These are phyloP conservation scores for Sporothrix brasiliensis DNA, from an alignment of 2,329 filamentous ascomycete species.

Conservation along the genomic window DNA sequence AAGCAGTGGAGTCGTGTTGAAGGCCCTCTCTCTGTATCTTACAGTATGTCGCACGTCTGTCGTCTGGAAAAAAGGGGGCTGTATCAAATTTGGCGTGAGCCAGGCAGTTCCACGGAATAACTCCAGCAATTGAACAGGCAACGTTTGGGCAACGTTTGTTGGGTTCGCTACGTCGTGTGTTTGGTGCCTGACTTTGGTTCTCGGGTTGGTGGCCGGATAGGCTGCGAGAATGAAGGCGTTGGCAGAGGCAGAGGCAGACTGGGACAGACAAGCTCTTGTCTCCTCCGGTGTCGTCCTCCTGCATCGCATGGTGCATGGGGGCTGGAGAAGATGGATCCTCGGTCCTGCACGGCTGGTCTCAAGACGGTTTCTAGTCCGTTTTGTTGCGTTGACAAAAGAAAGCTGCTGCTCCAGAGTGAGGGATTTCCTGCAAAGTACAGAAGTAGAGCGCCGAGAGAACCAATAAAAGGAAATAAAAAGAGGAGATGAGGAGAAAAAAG, in stretches of 20 bases:
- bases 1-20: conserved; percentile 7
- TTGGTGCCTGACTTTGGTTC: not conserved
- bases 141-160: not conserved
- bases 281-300: conserved; percentile 12
- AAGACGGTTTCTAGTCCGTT: not conserved
- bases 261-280: not conserved
- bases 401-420: conserved; percentile 15
- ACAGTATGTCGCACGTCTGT: no score
- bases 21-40: not conserved
- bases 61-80: not conserved
- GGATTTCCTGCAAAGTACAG: conserved; percentile 1
- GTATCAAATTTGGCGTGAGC: conserved; percentile 13
- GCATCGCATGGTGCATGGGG: conserved; percentile 12
- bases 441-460: not conserved
- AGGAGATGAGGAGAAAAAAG: not conserved
- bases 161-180: not conserved
- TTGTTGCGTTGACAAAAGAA: not conserved
- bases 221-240: not conserved
- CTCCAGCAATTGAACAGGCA: not conserved
- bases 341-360: conserved; percentile 14
- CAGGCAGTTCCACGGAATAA: not conserved
- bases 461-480: conserved; percentile 16
- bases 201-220: not conserved
- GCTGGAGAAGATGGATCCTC: conserved; percentile 3
- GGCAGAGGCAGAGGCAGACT: not conserved